Percentiles rank a stretch among this genome's conserved stretches.
These are phyloP conservation scores for Capronia americana DNA, from an alignment of 2,329 filamentous ascomycete genomes.

Conservation along the genomic window DNA sequence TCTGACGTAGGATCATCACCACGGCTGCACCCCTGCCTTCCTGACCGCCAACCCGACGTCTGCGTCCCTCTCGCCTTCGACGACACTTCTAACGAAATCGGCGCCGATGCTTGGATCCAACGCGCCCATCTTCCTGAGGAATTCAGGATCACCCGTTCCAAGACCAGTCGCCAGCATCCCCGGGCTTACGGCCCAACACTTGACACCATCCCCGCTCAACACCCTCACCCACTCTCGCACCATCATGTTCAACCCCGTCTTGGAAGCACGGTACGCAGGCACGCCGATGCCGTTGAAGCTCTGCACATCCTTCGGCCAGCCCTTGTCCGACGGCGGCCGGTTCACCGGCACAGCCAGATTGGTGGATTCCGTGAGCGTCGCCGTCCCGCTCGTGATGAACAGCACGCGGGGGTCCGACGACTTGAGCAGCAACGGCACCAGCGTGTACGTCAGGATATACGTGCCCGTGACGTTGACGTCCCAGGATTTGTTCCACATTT, in stretches of 20 bases:
- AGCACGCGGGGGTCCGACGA: constrained; percentile 55
- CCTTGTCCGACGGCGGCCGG: constrained; percentile 47
- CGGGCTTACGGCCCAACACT: constrained; percentile 57
- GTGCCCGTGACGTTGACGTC: constrained; percentile 60
- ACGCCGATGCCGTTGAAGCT: constrained; percentile 26
- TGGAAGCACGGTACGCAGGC: constrained; percentile 50
- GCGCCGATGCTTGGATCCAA: constrained; percentile 43
- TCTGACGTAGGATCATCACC: too few relatives aligned
- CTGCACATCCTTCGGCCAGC: constrained; percentile 53
- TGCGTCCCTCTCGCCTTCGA: constrained; percentile 44
- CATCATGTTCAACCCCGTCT: constrained; percentile 58
- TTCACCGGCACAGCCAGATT: constrained; percentile 47
- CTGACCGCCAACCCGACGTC: constrained; percentile 42
- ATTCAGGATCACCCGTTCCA: constrained; percentile 41
- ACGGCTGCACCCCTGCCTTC: constrained; percentile 40
- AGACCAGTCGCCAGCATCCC: constrained; percentile 58
- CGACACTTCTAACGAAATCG: constrained; percentile 43
- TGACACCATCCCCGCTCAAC: constrained; percentile 58
- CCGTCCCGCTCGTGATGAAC: constrained; percentile 57
- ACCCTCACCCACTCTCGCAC: constrained; percentile 54
- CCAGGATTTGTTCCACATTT: constrained; percentile 55
- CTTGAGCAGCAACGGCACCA: constrained; percentile 60
- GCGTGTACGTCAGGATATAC: constrained; percentile 54
- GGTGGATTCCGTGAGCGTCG: constrained; percentile 45
- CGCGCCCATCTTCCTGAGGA: constrained; percentile 40